These are phyloP conservation scores for Tylopilus balloui DNA, from an alignment of 768 basidiomycete species.

Conservation along the genomic window DNA sequence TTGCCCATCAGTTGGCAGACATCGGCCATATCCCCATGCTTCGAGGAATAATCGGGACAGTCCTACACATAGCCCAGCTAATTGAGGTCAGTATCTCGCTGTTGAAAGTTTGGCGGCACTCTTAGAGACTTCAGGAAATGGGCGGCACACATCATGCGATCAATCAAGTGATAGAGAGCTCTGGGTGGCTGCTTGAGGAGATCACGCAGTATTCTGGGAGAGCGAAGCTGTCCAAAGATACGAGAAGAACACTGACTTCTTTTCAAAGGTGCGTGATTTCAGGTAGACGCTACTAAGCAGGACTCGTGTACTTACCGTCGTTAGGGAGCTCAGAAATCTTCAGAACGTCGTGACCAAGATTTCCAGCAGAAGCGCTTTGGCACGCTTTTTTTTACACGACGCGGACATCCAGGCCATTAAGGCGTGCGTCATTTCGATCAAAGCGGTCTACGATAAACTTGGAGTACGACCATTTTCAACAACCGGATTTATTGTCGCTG, in stretches of 20 bases:
- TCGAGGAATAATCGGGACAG: slow-evolving; percentile 7
- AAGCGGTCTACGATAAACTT: slow-evolving; percentile 1
- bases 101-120: background rate
- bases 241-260: background rate
- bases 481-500: background rate
- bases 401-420: slow-evolving; percentile 8
- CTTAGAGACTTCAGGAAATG: slow-evolving; percentile 9
- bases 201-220: background rate
- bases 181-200: slow-evolving; percentile 13
- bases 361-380: background rate
- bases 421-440: slow-evolving; percentile 12
- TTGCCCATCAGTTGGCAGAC: slow-evolving; percentile 7
- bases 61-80: slow-evolving; percentile 3
- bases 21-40: background rate
- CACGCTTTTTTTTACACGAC: slow-evolving; percentile 11
- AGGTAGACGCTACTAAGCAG: no score
- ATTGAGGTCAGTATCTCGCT: slow-evolving; percentile 6
- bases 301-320: background rate
- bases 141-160: slow-evolving; percentile 14
- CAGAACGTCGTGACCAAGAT: slow-evolving; percentile 7
- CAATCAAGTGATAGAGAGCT: slow-evolving; percentile 9
- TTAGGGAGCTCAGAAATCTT: slow-evolving; percentile 10
- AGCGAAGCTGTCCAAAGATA: background rate
- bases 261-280: slow-evolving; percentile 5
- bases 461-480: background rate